These are phyloP conservation scores for Trichoderma koningii DNA, from an alignment of 2,329 filamentous ascomycete genomes.

Conservation along the genomic window DNA sequence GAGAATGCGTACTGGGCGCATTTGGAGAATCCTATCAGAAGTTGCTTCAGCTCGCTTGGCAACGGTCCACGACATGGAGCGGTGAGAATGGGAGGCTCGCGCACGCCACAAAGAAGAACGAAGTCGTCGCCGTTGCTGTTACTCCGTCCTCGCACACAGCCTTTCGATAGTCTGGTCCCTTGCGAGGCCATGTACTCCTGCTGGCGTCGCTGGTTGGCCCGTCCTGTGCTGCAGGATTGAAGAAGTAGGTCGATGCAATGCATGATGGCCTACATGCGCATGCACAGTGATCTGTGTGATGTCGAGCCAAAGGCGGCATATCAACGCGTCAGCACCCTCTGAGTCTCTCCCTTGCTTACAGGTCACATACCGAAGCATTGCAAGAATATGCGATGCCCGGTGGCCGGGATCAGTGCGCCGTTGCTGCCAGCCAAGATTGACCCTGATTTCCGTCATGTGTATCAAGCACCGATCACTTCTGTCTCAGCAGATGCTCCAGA, in stretches of 20 bases:
- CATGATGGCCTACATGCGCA: constrained; percentile 24
- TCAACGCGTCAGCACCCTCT: constrained; percentile 2
- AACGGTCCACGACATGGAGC: constrained; percentile 23
- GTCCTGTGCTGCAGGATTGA: constrained; percentile 12
- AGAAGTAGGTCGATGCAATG: constrained; percentile 16
- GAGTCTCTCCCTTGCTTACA: background rate
- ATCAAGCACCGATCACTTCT: background rate
- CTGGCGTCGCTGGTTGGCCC: constrained; percentile 15
- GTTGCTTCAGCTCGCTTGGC: constrained; percentile 27
- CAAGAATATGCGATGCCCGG: background rate
- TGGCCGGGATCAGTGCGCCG: background rate
- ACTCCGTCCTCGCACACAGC: constrained; percentile 16
- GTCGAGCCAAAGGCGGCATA: constrained; percentile 1
- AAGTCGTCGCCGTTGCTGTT: background rate
- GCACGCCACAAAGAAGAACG: background rate
- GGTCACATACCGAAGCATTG: background rate
- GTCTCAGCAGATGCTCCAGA: background rate
- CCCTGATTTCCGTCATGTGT: background rate
- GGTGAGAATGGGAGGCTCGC: constrained; percentile 21
- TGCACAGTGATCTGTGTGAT: constrained; percentile 23
- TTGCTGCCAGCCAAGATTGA: background rate
- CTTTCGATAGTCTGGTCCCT: constrained; percentile 22
- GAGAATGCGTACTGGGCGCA: constrained; percentile 2
- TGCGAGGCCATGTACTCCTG: background rate
- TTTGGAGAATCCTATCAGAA: constrained; percentile 20